Percentiles rank a stretch among this genome's conserved stretches.
These are phyloP conservation scores for Acacia pycnantha DNA, from an alignment of 331 rosid genomes.

Conservation along the genomic window DNA sequence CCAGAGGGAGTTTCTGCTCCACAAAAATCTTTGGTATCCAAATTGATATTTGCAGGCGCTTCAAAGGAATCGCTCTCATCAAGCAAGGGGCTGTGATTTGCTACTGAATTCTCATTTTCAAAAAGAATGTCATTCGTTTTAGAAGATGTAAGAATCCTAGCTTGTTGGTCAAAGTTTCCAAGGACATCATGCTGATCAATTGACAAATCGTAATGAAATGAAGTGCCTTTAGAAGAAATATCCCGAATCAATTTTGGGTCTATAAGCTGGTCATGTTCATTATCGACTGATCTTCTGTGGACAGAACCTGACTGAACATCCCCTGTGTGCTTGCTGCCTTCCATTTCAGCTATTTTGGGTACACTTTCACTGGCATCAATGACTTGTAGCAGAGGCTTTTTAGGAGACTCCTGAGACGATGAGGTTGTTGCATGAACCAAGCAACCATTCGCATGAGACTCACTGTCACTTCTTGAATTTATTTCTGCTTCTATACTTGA, in stretches of 20 bases:
- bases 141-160: slow-evolving; percentile 12
- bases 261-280: slow-evolving; percentile 27
- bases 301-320: slow-evolving; percentile 25
- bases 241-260: slow-evolving; percentile 26
- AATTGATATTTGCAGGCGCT: slow-evolving; percentile 19
- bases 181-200: slow-evolving; percentile 15
- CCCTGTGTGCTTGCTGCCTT: slow-evolving; percentile 25
- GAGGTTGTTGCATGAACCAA: slow-evolving; percentile 19
- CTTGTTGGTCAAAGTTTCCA: slow-evolving; percentile 31
- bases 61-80: slow-evolving; percentile 22
- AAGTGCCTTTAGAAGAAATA: slow-evolving; percentile 21
- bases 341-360: slow-evolving; percentile 21
- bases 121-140: slow-evolving; percentile 21
- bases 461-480: slow-evolving; percentile 24
- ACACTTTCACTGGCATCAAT: slow-evolving; percentile 23
- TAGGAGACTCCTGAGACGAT: slow-evolving; percentile 27
- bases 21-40: not conserved
- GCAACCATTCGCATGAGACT: slow-evolving; percentile 19
- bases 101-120: slow-evolving; percentile 20
- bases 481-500: slow-evolving; percentile 20
- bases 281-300: slow-evolving; percentile 16
- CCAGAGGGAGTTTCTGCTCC: slow-evolving; percentile 29
- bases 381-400: slow-evolving; percentile 17
- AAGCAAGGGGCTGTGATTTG: slow-evolving; percentile 13
- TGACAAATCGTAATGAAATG: slow-evolving; percentile 16